Percentiles rank a stretch among this genome's conserved stretches.
Conservation (phyloP, 768 basidiomycete genomes). For the Clitopilus hobsonii region DNA sequence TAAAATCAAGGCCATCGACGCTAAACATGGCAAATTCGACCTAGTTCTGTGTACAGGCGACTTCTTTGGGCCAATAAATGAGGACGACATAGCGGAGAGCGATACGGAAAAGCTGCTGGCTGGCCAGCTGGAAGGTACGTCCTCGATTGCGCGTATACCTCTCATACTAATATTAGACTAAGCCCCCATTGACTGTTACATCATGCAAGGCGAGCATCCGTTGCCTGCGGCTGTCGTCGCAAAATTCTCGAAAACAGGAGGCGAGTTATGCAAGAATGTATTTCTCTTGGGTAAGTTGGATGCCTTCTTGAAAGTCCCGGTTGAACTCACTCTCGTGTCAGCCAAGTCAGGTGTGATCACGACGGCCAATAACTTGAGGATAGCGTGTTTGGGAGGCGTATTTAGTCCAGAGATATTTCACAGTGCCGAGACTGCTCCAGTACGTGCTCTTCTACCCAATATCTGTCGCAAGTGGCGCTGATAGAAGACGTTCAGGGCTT, state of each 20-base stretch:
- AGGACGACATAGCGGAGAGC: slow-evolving; percentile 31
- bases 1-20: slow-evolving; percentile 81
- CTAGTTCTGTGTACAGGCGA: slow-evolving; percentile 79
- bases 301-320: background rate
- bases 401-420: slow-evolving; percentile 61
- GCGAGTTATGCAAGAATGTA: slow-evolving; percentile 78
- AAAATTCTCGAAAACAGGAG: slow-evolving; percentile 70
- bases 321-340: slow-evolving; percentile 21
- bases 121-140: slow-evolving; percentile 62
- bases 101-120: slow-evolving; percentile 59
- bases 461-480: background rate
- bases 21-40: slow-evolving; percentile 92
- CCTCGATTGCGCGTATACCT: background rate
- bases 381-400: slow-evolving; percentile 80
- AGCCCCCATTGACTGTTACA: slow-evolving; percentile 90
- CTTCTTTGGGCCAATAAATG: slow-evolving; percentile 66
- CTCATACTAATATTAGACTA: slow-evolving; percentile 4
- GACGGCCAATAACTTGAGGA: slow-evolving; percentile 74
- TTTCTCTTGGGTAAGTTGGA: slow-evolving; percentile 73
- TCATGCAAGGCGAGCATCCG: slow-evolving; percentile 82
- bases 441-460: slow-evolving; percentile 26
- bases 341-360: slow-evolving; percentile 80
- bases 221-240: slow-evolving; percentile 71
- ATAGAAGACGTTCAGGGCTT: slow-evolving; percentile 51
- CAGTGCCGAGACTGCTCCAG: slow-evolving; percentile 60